Percentiles rank a stretch among this genome's conserved stretches.
phyloP scores from a whole-genome alignment of 2,329 filamentous ascomycete species.

The Hypoxylon sp. region DNA sequence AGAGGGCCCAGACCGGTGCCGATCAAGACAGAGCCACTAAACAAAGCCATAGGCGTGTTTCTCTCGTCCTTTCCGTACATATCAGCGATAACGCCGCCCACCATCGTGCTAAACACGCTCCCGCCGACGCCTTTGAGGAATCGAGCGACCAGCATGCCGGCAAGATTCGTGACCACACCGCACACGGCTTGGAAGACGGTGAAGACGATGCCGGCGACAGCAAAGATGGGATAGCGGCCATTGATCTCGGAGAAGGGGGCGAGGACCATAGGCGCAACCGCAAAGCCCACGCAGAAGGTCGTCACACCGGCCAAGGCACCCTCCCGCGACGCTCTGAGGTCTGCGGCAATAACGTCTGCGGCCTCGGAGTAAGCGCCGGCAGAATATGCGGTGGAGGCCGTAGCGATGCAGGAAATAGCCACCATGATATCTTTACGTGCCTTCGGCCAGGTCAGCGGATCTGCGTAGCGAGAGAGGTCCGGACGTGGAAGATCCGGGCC shows the following conservation, averaged over 20 bases:
- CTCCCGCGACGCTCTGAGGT: conserved; percentile 71
- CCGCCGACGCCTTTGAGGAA: conserved; percentile 81
- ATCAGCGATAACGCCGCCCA: conserved; percentile 90
- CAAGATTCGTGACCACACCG: conserved; percentile 72
- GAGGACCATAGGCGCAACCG: conserved; percentile 82
- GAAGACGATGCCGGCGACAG: conserved; percentile 75
- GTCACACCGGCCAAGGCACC: conserved; percentile 80
- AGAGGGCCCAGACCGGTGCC: conserved; percentile 84
- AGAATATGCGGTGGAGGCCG: conserved; percentile 78
- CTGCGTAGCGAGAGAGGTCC: conserved; percentile 70
- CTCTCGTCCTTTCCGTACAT: conserved; percentile 80
- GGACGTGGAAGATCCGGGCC: conserved; percentile 63
- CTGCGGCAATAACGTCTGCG: conserved; percentile 66
- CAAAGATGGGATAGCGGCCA: conserved; percentile 83
- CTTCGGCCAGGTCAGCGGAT: conserved; percentile 77
- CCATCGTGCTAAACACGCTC: conserved; percentile 84
- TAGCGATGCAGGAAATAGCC: conserved; percentile 77
- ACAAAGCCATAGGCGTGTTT: conserved; percentile 90
- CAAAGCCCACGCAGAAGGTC: conserved; percentile 82
- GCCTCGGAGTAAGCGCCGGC: conserved; percentile 83
- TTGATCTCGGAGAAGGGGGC: conserved; percentile 90
- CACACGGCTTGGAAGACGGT: conserved; percentile 76
- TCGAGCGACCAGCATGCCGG: conserved; percentile 77
- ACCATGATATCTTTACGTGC: conserved; percentile 75
- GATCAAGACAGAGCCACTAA: conserved; percentile 78